A percentile compares a stretch with the other conserved stretches of the same genome.
Conservation (phyloP, 1,284 basidiomycete genomes). For the Cutaneotrichosporon cutaneum region DNA sequence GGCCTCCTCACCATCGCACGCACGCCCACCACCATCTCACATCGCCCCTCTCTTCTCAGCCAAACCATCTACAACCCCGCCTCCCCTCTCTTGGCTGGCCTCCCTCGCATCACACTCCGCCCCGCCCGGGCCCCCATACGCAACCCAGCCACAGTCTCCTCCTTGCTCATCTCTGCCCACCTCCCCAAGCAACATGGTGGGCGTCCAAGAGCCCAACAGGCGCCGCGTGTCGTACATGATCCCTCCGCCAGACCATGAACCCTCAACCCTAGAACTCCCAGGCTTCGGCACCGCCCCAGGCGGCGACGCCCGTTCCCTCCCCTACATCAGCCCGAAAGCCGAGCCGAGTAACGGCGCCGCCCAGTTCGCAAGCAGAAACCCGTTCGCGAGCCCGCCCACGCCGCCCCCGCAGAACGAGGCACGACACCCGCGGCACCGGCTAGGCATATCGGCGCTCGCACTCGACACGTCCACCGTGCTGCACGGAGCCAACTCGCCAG, state of each 20-base stretch:
- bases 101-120: background rate
- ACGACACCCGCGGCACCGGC: constrained; percentile 75
- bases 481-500: constrained; percentile 62
- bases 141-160: background rate
- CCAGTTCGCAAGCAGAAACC: constrained; percentile 31
- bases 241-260: constrained; percentile 62
- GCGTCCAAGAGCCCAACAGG: constrained; percentile 33
- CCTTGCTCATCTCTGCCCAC: background rate
- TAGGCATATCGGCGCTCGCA: constrained; percentile 80
- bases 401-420: constrained; percentile 4
- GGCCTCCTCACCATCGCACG: background rate
- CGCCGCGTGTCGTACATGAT: constrained; percentile 80
- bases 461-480: constrained; percentile 80
- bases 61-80: background rate
- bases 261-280: constrained; percentile 66
- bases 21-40: background rate
- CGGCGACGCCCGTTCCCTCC: constrained; percentile 56
- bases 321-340: constrained; percentile 61
- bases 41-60: background rate
- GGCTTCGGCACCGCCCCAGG: constrained; percentile 58
- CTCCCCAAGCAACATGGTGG: constrained; percentile 8
- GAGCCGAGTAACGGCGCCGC: constrained; percentile 26
- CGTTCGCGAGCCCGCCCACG: constrained; percentile 30
- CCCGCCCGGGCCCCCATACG: background rate
- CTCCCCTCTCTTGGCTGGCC: background rate